Evolutionary conservation across 495 filamentous ascomycete genomes (phyloP).

Genomic region (Xylaria acuta): DNA sequence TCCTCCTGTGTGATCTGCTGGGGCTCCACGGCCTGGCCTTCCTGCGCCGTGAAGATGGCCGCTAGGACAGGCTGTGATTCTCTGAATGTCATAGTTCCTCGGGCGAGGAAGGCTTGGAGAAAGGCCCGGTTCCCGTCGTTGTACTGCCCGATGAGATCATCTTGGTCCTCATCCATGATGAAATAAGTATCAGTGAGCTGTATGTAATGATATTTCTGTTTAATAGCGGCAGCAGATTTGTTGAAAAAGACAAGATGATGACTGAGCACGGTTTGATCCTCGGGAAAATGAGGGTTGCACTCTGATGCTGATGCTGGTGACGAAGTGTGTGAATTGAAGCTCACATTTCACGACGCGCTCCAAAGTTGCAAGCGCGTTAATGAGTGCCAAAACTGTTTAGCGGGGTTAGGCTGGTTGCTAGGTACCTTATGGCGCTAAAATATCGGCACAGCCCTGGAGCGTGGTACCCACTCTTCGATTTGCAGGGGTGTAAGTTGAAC

Average conservation of each 20-base stretch:
- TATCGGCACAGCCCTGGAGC: background rate
- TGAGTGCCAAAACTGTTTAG: slow-evolving; percentile 12
- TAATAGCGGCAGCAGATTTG: background rate
- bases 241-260: background rate
- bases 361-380: slow-evolving; percentile 12
- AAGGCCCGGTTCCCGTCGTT: slow-evolving; percentile 84
- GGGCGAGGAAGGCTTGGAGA: slow-evolving; percentile 85
- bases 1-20: slow-evolving; percentile 71
- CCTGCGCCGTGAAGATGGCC: slow-evolving; percentile 66
- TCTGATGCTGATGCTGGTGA: background rate
- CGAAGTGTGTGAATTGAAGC: background rate
- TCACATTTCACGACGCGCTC: background rate
- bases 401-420: background rate
- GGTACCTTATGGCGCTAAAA: too few relatives aligned
- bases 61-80: slow-evolving; percentile 78
- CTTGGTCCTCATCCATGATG: slow-evolving; percentile 27
- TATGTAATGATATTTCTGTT: too few relatives aligned
- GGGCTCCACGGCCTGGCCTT: slow-evolving; percentile 48
- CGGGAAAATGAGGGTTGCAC: background rate
- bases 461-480: too few relatives aligned
- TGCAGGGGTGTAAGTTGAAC: too few relatives aligned
- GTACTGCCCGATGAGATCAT: slow-evolving; percentile 29
- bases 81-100: slow-evolving; percentile 73
- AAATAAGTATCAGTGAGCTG: too few relatives aligned
- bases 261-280: background rate